A percentile compares a stretch with the other conserved stretches of the same genome.
phyloP scores from a whole-genome alignment of 306 rosid species.

The cucumber (Cucumis sativus) region Cucumber_9930_V3 NC_026659.2:31197501-31198000 shows the following conservation, averaged over 20 bases:
- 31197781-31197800: background rate
- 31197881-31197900: constrained; percentile 13
- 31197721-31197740: background rate
- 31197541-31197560: too few relatives aligned
- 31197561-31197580: background rate
- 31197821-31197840: constrained; percentile 18
- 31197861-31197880: constrained; percentile 20
- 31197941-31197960: constrained; percentile 29
- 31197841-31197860: constrained; percentile 21
- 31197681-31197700: background rate
- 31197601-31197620: background rate
- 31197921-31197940: constrained; percentile 33
- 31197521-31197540: too few relatives aligned
- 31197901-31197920: constrained; percentile 13
- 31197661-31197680: too few relatives aligned
- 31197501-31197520: too few relatives aligned
- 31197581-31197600: background rate
- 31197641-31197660: too few relatives aligned
- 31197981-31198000: background rate
- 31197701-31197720: background rate
- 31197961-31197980: constrained; percentile 28
- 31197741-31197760: background rate
- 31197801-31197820: background rate
- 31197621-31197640: background rate
- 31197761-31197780: background rate